These are phyloP conservation scores for Heliamphora ciliata DNA, from an alignment of 179 eudicot species.

Conservation along the genomic window DNA sequence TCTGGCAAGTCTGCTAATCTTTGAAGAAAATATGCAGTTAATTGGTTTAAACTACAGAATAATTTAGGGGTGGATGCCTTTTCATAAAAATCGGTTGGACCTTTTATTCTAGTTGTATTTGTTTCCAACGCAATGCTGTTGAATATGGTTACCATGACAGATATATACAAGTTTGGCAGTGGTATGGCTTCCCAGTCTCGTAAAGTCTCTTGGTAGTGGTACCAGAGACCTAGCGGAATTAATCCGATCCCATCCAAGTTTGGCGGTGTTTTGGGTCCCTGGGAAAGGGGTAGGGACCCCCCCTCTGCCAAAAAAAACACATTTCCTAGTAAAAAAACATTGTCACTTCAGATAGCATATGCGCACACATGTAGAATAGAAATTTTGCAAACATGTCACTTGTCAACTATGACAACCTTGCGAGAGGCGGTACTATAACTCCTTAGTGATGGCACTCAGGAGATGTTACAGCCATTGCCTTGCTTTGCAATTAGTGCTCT, in stretches of 20 bases:
- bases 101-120: neutral
- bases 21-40: neutral
- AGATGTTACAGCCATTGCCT: neutral
- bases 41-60: neutral
- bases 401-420: neutral
- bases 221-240: no score
- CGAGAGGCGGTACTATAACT: neutral
- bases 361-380: neutral
- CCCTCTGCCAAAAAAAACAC: no score
- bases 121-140: neutral
- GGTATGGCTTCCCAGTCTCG: neutral
- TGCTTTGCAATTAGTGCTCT: neutral
- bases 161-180: no score
- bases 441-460: neutral
- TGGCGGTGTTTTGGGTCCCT: no score
- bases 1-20: neutral
- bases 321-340: no score
- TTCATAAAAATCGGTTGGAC: neutral
- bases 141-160: neutral
- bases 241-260: no score
- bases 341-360: neutral
- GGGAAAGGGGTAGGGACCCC: no score
- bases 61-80: neutral
- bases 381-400: neutral
- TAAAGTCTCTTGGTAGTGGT: neutral